Evolutionary conservation across 768 basidiomycete genomes (phyloP), one percentile per base, ranked within the genome.

Genomic region (Macrolepiota fuliginosa): DNA sequence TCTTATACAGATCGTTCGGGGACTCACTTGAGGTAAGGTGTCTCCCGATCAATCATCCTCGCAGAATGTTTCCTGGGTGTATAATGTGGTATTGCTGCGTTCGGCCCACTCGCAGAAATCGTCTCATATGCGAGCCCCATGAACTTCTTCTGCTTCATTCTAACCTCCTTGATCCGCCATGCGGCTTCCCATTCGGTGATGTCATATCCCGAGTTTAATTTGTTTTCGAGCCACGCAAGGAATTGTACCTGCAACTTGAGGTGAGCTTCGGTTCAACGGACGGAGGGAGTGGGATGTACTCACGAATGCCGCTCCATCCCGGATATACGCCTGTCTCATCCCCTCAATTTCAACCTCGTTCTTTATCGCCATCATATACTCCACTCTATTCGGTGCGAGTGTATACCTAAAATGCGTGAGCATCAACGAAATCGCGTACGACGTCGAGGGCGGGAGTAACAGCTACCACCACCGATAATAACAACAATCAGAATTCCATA

Each of bases 81-180:
- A 73, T 99, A 98, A 75, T 99, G 97, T 3, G 97, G 95, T 24
- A 98, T 75, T 17, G 96, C 97, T 58, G 92, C 96, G 70, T 99
- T 96, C 2, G 91, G 81, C 2, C 96, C 96, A 40, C 84, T 87
- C 1, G 92, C 96, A 24, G 90, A 92, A 63, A 98, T 96, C 58
- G 88, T 92, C 73, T 92, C 90, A 65, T 95, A 95, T 5, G 93
- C 93, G 17, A 92, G 84, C 4, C 92, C 92, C 85, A 87, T 87
- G 70, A 88, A 93, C 65, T 89, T 76, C 74, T 88, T 87, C 66
- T 83, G 80, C 68, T 85, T 81, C 68, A 84, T 78, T 63, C 94
- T 81, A 71, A 84, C 92, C 73, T 91, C 87, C 0, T 87, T 90
- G 60, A 97, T 76, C 56, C 91, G 84, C 72, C 88, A 92, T 1